Percentiles rank a stretch among this genome's conserved stretches.
phyloP scores from a whole-genome alignment of 345 rosid genomes.

The Camelina neglecta region DNA sequence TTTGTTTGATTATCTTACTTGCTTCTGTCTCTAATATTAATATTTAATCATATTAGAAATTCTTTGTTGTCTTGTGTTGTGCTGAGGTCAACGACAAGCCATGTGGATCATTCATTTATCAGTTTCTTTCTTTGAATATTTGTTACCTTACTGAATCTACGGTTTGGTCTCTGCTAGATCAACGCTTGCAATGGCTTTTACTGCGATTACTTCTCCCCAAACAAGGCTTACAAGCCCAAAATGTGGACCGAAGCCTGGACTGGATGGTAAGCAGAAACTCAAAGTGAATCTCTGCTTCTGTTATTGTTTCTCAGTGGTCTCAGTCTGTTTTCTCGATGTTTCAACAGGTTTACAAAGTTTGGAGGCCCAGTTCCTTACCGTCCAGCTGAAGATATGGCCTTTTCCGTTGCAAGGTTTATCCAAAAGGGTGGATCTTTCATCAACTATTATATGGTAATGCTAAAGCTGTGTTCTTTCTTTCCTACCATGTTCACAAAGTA shows the following conservation, averaged over 20 bases:
- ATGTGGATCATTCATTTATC: slow-evolving; percentile 29
- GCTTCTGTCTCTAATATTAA: slow-evolving; percentile 13
- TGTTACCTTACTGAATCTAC: slow-evolving; percentile 28
- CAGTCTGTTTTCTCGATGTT: slow-evolving; percentile 18
- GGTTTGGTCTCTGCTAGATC: slow-evolving; percentile 55
- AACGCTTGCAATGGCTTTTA: slow-evolving; percentile 98
- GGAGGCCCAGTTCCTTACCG: slow-evolving; percentile 95
- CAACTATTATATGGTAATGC: slow-evolving; percentile 91
- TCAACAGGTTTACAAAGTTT: slow-evolving; percentile 85
- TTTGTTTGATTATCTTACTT: slow-evolving; percentile 14
- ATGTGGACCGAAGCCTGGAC: slow-evolving; percentile 99
- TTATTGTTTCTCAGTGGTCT: slow-evolving; percentile 10
- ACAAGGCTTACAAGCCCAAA: slow-evolving; percentile 94
- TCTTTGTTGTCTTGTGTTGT: slow-evolving; percentile 30
- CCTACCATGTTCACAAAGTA: slow-evolving; percentile 17
- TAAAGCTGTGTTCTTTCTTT: slow-evolving; percentile 12
- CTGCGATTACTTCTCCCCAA: slow-evolving; percentile 95
- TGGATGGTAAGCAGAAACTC: slow-evolving; percentile 73
- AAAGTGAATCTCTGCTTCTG: not conserved
- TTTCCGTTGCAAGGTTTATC: slow-evolving; percentile 92
- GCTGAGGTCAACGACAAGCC: slow-evolving; percentile 24
- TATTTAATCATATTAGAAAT: slow-evolving; percentile 30
- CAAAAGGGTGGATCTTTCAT: slow-evolving; percentile 96
- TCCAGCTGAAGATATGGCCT: slow-evolving; percentile 97
- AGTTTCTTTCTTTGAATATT: slow-evolving; percentile 20